Percentiles rank a stretch among this genome's conserved stretches.
These are phyloP conservation scores for Tulasnella sp. DNA, from an alignment of 768 basidiomycete genomes.

Conservation along the genomic window DNA sequence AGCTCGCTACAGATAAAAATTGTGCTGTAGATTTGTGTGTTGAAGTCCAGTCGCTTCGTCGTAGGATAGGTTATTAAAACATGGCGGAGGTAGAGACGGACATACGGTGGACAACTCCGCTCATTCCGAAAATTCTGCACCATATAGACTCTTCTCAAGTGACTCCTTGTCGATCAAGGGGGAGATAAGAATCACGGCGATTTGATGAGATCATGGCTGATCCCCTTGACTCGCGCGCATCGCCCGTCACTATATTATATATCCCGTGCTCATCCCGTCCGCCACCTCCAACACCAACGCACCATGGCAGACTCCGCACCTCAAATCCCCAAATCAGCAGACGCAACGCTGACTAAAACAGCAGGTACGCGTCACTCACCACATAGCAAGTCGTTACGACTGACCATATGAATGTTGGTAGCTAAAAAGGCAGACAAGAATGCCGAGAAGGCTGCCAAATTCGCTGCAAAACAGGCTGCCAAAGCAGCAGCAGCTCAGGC, in stretches of 20 bases:
- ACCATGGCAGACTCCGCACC: slow-evolving; percentile 1
- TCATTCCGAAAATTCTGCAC: background rate
- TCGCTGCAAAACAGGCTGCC: slow-evolving; percentile 58
- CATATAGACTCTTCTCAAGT: background rate
- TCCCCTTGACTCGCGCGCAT: slow-evolving; percentile 4
- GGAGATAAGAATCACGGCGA: slow-evolving; percentile 6
- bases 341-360: slow-evolving; percentile 37
- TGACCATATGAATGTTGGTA: slow-evolving; percentile 33
- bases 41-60: background rate
- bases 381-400: background rate
- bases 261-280: background rate
- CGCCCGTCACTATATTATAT: background rate
- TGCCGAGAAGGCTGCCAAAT: slow-evolving; percentile 49
- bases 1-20: no score
- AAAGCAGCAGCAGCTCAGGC: slow-evolving; percentile 46
- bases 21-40: background rate
- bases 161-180: slow-evolving; percentile 6
- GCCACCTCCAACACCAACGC: background rate
- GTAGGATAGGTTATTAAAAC: background rate
- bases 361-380: slow-evolving; percentile 37
- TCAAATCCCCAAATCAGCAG: slow-evolving; percentile 1
- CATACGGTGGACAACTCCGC: background rate
- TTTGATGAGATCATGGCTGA: slow-evolving; percentile 12
- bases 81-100: background rate
- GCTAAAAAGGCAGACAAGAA: slow-evolving; percentile 86